phyloP scores from a whole-genome alignment of 2,329 filamentous ascomycete genomes.

The Stachybotrys chartarum region DNA sequence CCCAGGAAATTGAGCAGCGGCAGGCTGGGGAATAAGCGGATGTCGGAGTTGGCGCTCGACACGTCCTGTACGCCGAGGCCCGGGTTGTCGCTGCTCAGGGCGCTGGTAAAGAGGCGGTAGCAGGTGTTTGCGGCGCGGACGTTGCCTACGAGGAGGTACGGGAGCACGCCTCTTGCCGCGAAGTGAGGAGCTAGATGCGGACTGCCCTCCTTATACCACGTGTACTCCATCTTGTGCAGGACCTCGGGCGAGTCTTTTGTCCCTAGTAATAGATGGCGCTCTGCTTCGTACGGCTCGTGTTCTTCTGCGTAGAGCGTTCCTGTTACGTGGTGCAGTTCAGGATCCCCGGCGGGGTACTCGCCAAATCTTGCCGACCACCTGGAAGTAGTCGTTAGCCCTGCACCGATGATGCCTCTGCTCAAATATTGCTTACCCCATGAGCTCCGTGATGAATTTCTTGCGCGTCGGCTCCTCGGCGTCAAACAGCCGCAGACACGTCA shows the following conservation, averaged over 20 bases:
- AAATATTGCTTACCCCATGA: constrained; percentile 57
- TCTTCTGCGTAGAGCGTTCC: constrained; percentile 89
- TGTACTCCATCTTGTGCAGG: constrained; percentile 78
- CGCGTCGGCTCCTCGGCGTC: constrained; percentile 77
- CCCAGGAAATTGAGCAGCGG: constrained; percentile 95
- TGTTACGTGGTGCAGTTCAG: constrained; percentile 87
- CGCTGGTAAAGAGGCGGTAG: constrained; percentile 55
- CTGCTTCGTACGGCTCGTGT: constrained; percentile 86
- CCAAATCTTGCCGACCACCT: constrained; percentile 80
- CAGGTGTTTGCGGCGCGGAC: constrained; percentile 80
- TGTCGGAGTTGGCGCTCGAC: constrained; percentile 63
- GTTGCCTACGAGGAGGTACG: constrained; percentile 87
- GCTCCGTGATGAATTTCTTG: constrained; percentile 86
- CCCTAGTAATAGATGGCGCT: constrained; percentile 80
- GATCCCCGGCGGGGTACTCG: constrained; percentile 84
- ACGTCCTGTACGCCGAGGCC: constrained; percentile 73
- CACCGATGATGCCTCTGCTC: not conserved
- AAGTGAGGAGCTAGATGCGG: constrained; percentile 83
- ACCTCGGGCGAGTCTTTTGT: constrained; percentile 81
- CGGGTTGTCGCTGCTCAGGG: constrained; percentile 32
- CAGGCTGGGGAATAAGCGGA: constrained; percentile 79
- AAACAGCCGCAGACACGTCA: constrained; percentile 77
- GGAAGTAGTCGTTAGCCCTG: constrained; percentile 2
- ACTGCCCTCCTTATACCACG: constrained; percentile 87
- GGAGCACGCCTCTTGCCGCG: constrained; percentile 77